Evolutionary conservation across 139 green algal genomes (phyloP).

Genomic region (Volvox africanus): DNA sequence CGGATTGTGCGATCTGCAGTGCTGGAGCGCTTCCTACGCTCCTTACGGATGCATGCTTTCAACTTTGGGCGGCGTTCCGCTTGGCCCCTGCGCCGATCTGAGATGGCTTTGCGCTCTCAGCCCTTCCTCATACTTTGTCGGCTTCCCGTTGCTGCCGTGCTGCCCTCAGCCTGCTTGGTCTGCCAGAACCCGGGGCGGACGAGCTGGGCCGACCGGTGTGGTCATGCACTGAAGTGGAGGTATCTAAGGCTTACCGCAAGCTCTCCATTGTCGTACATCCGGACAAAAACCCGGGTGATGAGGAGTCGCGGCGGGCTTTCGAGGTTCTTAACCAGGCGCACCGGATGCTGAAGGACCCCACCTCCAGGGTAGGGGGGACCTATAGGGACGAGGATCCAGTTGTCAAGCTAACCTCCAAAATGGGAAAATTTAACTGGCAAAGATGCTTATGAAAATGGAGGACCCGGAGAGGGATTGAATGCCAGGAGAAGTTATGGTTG

Average conservation of each 20-base stretch:
- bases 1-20: no score
- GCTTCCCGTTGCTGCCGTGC: background rate
- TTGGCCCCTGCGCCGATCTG: no score
- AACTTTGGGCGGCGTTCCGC: no score
- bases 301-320: conserved; percentile 63
- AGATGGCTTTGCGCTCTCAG: background rate
- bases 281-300: conserved; percentile 79
- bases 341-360: conserved; percentile 69
- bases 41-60: no score
- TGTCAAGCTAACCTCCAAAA: no score
- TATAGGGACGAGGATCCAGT: no score
- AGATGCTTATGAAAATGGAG: no score
- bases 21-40: no score
- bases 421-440: no score
- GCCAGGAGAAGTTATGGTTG: no score
- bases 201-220: conserved; percentile 74
- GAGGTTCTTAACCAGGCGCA: conserved; percentile 82
- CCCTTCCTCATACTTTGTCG: background rate
- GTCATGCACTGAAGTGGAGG: conserved; percentile 66
- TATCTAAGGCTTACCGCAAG: conserved; percentile 79
- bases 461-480: no score
- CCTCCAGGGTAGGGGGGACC: background rate
- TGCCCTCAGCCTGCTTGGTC: conserved; percentile 71
- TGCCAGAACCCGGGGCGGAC: conserved; percentile 75
- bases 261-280: conserved; percentile 86